Evolutionary conservation across 2,329 filamentous ascomycete genomes (phyloP), one percentile per base, ranked within the genome.

Genomic region (Diaporthe humulicola): DNA sequence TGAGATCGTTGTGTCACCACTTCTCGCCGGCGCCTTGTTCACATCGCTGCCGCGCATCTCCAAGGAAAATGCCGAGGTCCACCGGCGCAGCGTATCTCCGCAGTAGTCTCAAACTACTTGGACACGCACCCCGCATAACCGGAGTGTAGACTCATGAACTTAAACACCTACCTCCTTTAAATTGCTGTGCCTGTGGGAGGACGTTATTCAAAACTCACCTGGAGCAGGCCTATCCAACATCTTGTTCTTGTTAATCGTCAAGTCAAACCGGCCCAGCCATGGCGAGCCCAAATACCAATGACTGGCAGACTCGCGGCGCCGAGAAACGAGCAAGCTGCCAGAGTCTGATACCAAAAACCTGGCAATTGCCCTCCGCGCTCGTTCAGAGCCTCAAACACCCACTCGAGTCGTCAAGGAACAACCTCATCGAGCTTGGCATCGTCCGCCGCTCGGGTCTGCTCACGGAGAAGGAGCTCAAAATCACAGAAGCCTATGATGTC

Each of bases 401-500:
- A 15, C 54, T 75, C 10, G 75, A 75, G 60, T 50, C 52, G 22
- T 71, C 73, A 8, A 74, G 64, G 40, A 75, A 71, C n/a, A 75
- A 74, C 17, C 75, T 76, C 2, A 36, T 76, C 52, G 75, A 69
- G 19, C 75, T 75, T 4, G 67, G 60, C 2, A 66, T 75, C 2
- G 50, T 36, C 15, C 70, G 60, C 38, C 66, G 60, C 19, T 73
- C 75, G 7, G 75, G 74, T 2, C 52, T 75, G 28, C 71, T 76
- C 50, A 75, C 70, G 3, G 42, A 75, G 14, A 73, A 69, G 19
- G 75, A 76, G 48, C 74, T 75, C 7, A 69, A 25, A 17, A 76
- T 75, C 48, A 76, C 75, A 3, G 75, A 76, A 30, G 70, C 30
- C 9, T 70, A 75, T 22, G 67, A 73, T n/a, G 75, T 76, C 1